These are phyloP conservation scores for Hypoxylon sp. DNA, from an alignment of 2,329 filamentous ascomycete genomes.

Conservation along the genomic window DNA sequence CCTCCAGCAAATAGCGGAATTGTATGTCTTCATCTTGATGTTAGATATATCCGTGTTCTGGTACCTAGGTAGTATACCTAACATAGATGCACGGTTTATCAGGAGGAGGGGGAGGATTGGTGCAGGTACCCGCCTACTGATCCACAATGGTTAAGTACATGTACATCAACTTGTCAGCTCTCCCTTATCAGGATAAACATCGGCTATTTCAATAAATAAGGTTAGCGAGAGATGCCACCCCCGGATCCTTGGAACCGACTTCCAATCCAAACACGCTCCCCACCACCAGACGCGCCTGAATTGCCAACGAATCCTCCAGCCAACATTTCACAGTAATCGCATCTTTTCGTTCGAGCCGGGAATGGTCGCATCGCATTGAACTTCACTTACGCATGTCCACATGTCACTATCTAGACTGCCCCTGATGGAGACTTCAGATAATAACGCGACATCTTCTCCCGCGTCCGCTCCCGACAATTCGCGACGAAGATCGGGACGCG, in stretches of 20 bases:
- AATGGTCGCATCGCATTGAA: constrained; percentile 48
- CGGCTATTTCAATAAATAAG: constrained; percentile 27
- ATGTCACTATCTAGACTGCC: constrained; percentile 60
- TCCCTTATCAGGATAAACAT: neutral
- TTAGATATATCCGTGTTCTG: neutral
- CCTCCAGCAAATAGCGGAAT: neutral
- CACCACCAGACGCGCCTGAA: constrained; percentile 41
- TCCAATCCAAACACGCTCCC: constrained; percentile 43
- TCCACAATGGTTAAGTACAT: no score
- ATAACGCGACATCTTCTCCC: constrained; percentile 67
- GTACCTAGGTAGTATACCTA: neutral
- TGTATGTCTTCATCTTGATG: neutral
- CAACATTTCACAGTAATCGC: constrained; percentile 36
- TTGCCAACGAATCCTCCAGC: constrained; percentile 32
- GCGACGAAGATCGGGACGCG: constrained; percentile 78
- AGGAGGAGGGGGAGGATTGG: neutral
- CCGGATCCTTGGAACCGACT: constrained; percentile 22
- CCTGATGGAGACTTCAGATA: constrained; percentile 68
- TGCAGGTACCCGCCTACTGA: neutral
- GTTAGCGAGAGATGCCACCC: no score
- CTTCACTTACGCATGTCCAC: constrained; percentile 44
- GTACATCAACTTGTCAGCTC: no score
- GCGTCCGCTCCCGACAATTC: constrained; percentile 63
- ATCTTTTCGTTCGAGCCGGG: constrained; percentile 25
- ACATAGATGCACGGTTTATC: no score